Percentiles rank a stretch among this genome's conserved stretches.
Conservation (phyloP, 1,284 basidiomycete species). For the Fereydounia khargensis region DNA sequence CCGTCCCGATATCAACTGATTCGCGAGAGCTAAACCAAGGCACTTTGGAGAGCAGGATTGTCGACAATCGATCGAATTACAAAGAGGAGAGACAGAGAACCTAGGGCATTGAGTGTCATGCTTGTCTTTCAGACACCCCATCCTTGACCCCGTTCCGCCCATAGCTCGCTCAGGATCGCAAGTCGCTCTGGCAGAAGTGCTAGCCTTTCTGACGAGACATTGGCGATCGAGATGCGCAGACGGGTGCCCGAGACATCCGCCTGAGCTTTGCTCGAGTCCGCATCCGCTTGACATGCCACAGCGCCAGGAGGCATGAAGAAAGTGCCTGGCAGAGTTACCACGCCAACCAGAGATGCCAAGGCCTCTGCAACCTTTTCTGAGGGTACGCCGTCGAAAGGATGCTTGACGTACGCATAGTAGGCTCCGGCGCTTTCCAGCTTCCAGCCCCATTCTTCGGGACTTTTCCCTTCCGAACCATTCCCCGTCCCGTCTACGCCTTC, state of each 20-base stretch:
- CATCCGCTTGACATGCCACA: not conserved
- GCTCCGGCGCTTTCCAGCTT: constrained; percentile 47
- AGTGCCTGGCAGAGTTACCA: constrained; percentile 35
- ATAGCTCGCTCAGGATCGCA: constrained; percentile 27
- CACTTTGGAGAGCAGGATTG: too few species aligned
- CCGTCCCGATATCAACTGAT: too few species aligned
- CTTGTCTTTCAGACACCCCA: constrained; percentile 21
- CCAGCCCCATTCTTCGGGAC: constrained; percentile 48
- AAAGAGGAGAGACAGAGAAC: not conserved
- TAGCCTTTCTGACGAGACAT: constrained; percentile 22
- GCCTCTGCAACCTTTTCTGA: constrained; percentile 34
- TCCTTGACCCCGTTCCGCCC: constrained; percentile 24
- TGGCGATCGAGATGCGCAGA: constrained; percentile 27
- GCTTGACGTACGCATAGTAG: constrained; percentile 56
- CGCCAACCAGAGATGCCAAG: constrained; percentile 37
- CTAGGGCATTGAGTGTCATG: not conserved
- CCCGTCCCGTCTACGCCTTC: too few species aligned
- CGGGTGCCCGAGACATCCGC: constrained; percentile 6
- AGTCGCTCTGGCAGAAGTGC: constrained; percentile 18
- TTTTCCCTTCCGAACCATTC: constrained; percentile 4
- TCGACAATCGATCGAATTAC: too few species aligned
- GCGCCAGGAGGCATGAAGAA: constrained; percentile 24
- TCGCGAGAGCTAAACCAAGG: too few species aligned
- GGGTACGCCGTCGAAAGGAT: constrained; percentile 24
- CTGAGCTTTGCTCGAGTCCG: not conserved